Base-by-base conservation (phyloP, 202 grass and related monocot genomes). In the Setaria italica region DNA sequence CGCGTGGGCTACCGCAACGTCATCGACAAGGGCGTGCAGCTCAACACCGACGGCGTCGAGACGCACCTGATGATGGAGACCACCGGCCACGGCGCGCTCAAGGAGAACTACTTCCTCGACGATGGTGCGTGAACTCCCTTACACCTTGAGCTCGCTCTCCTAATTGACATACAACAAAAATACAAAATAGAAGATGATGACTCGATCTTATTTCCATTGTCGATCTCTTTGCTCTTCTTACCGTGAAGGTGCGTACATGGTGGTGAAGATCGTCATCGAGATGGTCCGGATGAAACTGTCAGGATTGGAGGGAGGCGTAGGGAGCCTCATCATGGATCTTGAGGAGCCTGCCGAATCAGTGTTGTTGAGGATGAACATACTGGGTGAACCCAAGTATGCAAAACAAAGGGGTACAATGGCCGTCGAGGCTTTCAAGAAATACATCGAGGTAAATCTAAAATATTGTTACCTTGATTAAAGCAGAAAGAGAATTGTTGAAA, bases 51-150 rank as follows among this genome's bases (percentile, higher is more conserved):
- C 16, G 90, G 95, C 21, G 79, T 92, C 0, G 95, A 97, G 71
- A 91, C 90, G 45, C 92, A 97, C 74, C 84, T 97, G 6, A 97
- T 94, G 95, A 97, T 94, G 92, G 95, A 97, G 82, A 94, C 92
- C 48, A 97, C 92, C 5, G 92, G 95, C 2, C 95, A 97, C 4
- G 92, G 90, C 29, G 92, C 94, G 33, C 78, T 97, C 50, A 92
- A 70, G 84, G 95, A 97, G 85, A 97, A 97, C 55, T 79, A 94
- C 62, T 97, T 97, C 66, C 90, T 97, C 47, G 92, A 94, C 70
- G 95, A 97, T 35, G 94, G 90, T 89, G 34, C 47, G 73, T 60
- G 2, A 11, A 16, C 15, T 0, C 3, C 7, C 46, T 32, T 34
- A 7, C 11, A 34, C 34, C 15, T 54, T 37, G 19, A 29, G 9